These are phyloP conservation scores for Malassezia japonica DNA, from an alignment of 1,284 basidiomycete species.

Conservation along the genomic window DNA sequence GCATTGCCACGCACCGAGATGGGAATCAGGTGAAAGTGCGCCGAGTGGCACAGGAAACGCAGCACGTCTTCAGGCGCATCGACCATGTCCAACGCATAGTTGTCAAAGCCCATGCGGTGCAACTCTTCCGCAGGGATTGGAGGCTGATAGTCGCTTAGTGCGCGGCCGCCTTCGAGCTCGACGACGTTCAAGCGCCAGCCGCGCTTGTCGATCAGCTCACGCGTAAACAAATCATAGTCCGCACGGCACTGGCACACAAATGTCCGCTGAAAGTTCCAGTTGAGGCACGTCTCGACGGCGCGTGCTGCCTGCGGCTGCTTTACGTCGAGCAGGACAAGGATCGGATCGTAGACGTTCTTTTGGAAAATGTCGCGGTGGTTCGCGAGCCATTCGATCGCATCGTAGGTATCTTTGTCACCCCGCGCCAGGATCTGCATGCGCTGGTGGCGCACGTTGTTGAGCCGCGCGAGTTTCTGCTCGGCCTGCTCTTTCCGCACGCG, in stretches of 20 bases:
- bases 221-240: constrained; percentile 60
- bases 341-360: constrained; percentile 75
- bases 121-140: constrained; percentile 53
- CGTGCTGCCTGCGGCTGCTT: constrained; percentile 59
- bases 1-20: constrained; percentile 56
- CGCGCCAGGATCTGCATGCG: constrained; percentile 32
- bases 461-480: constrained; percentile 20
- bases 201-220: constrained; percentile 58
- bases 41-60: constrained; percentile 44
- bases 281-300: constrained; percentile 69
- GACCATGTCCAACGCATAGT: constrained; percentile 68
- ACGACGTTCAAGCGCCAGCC: constrained; percentile 43
- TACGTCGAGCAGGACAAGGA: constrained; percentile 61
- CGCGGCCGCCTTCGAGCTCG: constrained; percentile 29
- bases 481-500: constrained; percentile 17
- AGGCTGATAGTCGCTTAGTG: constrained; percentile 19
- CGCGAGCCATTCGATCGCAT: constrained; percentile 68
- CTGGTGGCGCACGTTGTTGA: constrained; percentile 32
- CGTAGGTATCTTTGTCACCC: constrained; percentile 58
- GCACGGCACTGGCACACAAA: constrained; percentile 76
- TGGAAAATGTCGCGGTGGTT: constrained; percentile 62
- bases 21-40: constrained; percentile 50
- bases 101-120: constrained; percentile 61
- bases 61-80: constrained; percentile 51
- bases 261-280: constrained; percentile 55